phyloP scores from a whole-genome alignment of 1,284 basidiomycete genomes.

The Naganishia cerealis region DNA sequence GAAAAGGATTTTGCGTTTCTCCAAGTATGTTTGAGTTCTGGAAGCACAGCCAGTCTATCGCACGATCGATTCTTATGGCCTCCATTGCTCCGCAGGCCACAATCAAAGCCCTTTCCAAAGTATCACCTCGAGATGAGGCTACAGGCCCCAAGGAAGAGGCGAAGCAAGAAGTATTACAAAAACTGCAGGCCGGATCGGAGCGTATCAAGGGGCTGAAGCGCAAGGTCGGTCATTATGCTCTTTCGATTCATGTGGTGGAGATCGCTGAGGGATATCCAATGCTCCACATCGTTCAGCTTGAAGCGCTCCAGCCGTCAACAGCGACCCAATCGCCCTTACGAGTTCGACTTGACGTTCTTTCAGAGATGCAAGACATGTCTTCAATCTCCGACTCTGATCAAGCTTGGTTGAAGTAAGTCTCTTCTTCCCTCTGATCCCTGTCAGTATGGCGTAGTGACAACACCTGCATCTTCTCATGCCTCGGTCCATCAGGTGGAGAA shows the following conservation, averaged over 20 bases:
- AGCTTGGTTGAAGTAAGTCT: slow-evolving; percentile 30
- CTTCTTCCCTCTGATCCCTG: background rate
- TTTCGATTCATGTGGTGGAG: no score
- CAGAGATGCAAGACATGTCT: slow-evolving; percentile 30
- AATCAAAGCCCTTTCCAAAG: slow-evolving; percentile 6
- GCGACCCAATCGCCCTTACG: slow-evolving; percentile 12
- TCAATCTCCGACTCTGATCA: slow-evolving; percentile 26
- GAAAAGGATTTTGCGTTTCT: slow-evolving; percentile 54
- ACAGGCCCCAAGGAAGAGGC: slow-evolving; percentile 37
- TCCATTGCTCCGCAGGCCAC: slow-evolving; percentile 1
- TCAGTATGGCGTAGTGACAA: no score
- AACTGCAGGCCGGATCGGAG: slow-evolving; percentile 46
- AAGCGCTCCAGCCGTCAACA: slow-evolving; percentile 47
- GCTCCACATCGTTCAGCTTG: slow-evolving; percentile 37
- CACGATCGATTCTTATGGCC: background rate
- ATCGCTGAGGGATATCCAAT: background rate
- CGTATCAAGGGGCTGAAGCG: slow-evolving; percentile 52
- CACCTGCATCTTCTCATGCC: background rate
- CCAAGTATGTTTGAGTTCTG: slow-evolving; percentile 37
- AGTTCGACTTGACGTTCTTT: slow-evolving; percentile 38
- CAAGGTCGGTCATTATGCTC: slow-evolving; percentile 43
- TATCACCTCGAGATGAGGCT: slow-evolving; percentile 33
- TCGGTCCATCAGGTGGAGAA: slow-evolving; percentile 62
- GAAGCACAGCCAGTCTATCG: background rate
- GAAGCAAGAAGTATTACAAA: slow-evolving; percentile 34